Percentiles rank a stretch among this genome's conserved stretches.
phyloP scores from a whole-genome alignment of 148 eudicot species.

The Rhododendron ferrugineum region DNA sequence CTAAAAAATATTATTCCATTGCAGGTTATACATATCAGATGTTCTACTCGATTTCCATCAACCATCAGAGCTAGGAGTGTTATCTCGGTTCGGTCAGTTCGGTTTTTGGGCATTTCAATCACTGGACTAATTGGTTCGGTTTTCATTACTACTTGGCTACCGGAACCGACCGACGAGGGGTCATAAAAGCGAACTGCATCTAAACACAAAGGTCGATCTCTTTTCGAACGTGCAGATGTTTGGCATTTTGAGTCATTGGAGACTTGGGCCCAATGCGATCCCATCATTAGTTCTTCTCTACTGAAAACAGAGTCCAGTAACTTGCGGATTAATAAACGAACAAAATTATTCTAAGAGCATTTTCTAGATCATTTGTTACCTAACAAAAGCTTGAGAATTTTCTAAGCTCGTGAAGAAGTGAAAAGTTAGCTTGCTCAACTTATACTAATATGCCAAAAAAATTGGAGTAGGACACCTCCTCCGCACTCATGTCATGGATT shows the following conservation, averaged over 20 bases:
- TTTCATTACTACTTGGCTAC: not conserved
- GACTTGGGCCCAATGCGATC: not conserved
- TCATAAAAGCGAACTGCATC: not conserved
- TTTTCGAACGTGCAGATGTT: not conserved
- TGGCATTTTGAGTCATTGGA: not conserved
- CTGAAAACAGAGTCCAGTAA: not conserved
- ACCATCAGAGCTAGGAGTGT: too few relatives aligned
- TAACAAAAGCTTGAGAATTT: not conserved
- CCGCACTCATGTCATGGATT: not conserved
- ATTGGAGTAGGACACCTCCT: not conserved
- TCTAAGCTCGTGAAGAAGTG: not conserved
- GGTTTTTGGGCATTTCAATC: not conserved
- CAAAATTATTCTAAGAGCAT: not conserved
- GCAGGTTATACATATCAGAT: too few relatives aligned
- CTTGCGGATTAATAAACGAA: not conserved
- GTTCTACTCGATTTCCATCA: too few relatives aligned
- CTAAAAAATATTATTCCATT: too few relatives aligned
- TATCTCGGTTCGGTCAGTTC: not conserved
- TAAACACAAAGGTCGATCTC: not conserved
- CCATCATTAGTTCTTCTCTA: not conserved
- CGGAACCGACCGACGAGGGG: not conserved
- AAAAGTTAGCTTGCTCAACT: not conserved
- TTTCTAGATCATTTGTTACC: not conserved
- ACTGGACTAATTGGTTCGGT: too few relatives aligned
- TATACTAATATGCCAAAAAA: too few relatives aligned